Percentiles rank a stretch among this genome's conserved stretches.
Conservation (phyloP, 2,329 filamentous ascomycete genomes). For the Fonsecaea nubica region DNA sequence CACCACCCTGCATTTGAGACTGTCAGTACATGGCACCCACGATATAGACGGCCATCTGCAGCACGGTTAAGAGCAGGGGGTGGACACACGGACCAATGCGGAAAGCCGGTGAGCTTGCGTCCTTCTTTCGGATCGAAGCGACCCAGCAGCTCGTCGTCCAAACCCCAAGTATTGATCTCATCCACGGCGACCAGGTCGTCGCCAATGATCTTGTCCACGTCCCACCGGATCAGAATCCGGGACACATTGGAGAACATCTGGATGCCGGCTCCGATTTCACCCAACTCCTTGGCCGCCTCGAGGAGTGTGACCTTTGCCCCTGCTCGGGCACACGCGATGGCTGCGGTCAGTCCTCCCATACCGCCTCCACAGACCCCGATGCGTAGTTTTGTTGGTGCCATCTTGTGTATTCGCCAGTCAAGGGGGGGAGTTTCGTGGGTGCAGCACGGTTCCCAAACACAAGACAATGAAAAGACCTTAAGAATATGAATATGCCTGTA, state of each 20-base stretch:
- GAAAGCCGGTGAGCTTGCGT: slow-evolving; percentile 32
- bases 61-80: not conserved
- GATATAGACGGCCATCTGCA: not conserved
- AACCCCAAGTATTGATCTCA: slow-evolving; percentile 48
- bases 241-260: slow-evolving; percentile 53
- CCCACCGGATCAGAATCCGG: slow-evolving; percentile 50
- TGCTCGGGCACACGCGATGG: slow-evolving; percentile 51
- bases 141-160: slow-evolving; percentile 33
- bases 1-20: slow-evolving; percentile 46
- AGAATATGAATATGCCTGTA: no score
- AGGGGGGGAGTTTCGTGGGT: no score
- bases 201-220: slow-evolving; percentile 50
- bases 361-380: slow-evolving; percentile 49
- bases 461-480: no score
- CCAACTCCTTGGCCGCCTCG: slow-evolving; percentile 51
- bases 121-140: slow-evolving; percentile 30
- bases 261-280: slow-evolving; percentile 47
- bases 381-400: slow-evolving; percentile 28
- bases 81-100: slow-evolving; percentile 24
- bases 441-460: no score
- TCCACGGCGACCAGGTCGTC: slow-evolving; percentile 50
- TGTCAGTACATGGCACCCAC: not conserved
- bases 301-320: slow-evolving; percentile 52
- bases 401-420: not conserved
- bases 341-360: slow-evolving; percentile 52